Conservation (phyloP, 2,329 filamentous ascomycete species). For the Cercospora sojina region DNA sequence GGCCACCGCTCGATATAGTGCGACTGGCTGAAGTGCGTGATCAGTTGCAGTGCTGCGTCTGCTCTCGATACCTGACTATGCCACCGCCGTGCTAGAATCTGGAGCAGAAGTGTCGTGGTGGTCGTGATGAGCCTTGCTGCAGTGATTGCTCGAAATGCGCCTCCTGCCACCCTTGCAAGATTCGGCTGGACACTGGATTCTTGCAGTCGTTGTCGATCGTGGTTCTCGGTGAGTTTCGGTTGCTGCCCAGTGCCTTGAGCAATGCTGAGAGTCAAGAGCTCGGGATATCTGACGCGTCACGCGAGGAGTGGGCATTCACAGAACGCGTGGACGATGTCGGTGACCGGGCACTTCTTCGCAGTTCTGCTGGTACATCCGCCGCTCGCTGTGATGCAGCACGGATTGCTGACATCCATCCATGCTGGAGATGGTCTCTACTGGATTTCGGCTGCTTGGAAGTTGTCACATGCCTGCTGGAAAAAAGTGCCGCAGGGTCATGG, state of each 20-base stretch:
- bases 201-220: background rate
- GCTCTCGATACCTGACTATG: background rate
- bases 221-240: background rate
- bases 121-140: background rate
- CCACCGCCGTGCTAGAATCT: background rate
- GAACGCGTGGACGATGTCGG: background rate
- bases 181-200: background rate
- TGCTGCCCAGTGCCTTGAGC: background rate
- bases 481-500: slow-evolving; percentile 1
- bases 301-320: background rate
- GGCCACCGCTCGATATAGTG: background rate
- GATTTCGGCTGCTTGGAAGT: background rate
- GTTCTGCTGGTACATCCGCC: background rate
- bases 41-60: background rate
- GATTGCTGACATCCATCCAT: background rate
- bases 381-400: background rate
- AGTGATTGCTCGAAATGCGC: background rate
- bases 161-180: background rate
- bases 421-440: background rate
- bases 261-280: background rate
- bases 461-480: background rate
- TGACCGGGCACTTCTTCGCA: background rate
- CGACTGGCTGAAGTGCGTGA: background rate
- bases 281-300: background rate
- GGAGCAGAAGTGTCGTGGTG: background rate